These are phyloP conservation scores for Olyra latifolia DNA, from an alignment of 176 grass and related monocot species.

Conservation along the genomic window DNA sequence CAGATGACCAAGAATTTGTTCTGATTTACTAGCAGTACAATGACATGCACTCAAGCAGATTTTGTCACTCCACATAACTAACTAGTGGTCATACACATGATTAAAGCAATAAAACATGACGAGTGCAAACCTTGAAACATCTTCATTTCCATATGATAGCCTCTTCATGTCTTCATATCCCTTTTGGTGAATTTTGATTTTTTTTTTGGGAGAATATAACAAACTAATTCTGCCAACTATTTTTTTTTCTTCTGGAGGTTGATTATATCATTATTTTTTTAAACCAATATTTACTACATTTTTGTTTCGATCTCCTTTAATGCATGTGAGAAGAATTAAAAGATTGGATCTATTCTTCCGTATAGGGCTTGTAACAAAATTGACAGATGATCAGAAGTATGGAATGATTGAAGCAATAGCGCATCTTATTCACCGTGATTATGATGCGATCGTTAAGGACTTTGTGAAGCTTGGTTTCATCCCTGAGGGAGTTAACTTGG, in stretches of 20 bases:
- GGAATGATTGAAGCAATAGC: conserved; percentile 99
- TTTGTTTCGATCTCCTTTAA: background rate
- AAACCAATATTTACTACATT: background rate
- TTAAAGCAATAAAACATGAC: background rate
- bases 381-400: conserved; percentile 95
- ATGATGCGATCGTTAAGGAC: conserved; percentile 87
- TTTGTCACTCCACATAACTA: background rate
- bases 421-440: conserved; percentile 99
- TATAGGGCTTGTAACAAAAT: conserved; percentile 91
- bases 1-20: background rate
- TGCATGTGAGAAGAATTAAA: conserved; percentile 2
- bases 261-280: background rate
- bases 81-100: background rate
- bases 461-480: conserved; percentile 99
- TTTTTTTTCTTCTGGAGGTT: background rate
- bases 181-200: background rate
- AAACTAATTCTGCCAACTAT: background rate
- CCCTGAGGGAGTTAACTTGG: conserved; percentile 91
- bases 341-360: background rate
- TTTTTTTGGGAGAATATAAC: background rate
- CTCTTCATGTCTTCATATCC: background rate
- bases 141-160: conserved; percentile 1
- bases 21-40: background rate
- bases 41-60: background rate
- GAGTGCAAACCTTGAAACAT: conserved; percentile 1